Base-by-base conservation (phyloP, 306 rosid genomes). In the Psophocarpus tetragonolobus region DNA sequence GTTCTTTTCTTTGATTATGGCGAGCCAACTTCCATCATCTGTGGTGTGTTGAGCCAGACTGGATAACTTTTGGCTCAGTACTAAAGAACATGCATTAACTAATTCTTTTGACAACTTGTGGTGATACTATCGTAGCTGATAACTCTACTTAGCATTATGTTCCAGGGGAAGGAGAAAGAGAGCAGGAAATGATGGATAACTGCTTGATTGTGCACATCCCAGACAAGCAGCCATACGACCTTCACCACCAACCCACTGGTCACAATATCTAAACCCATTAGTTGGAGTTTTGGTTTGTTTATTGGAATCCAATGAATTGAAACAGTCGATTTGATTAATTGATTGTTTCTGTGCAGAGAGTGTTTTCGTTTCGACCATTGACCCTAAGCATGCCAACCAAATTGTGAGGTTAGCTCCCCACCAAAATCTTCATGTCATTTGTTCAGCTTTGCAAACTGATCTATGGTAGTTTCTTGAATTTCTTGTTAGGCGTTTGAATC, bases 191-290 rank as follows among this genome's bases (percentile, higher is more conserved):
- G 65, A 51, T 39, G 65, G 36, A 66, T 36, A 66, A 35, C 48
- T 4, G 63, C 23, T 26, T 72, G 38, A 90, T 94, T 42, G 68
- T 92, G 41, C 81, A 94, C 50, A 77, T 94, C 56, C 97, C 93
- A 14, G 94, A 88, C 17, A 86, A 85, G 71, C 77, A 83, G 60
- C 92, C 85, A 10, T 64, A 82, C 8, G 83, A 86, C 69, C 96
- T 88, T 29, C 78, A 83, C 62, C 88, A 88, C 67, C 97, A 90
- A 73, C 93, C 93, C 41, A 92, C 96, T 21, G 93, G 97, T 90
- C 3, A 54, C 27, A 17, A 74, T 32, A 48, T 41, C 53, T 2
- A 30, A 60, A 51, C 54, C 4, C 4, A 0, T 61, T n/a, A 8
- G 21, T 27, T 51, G 44, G 17, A 9, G 9, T 0, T 24, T 58